A percentile compares a stretch with the other conserved stretches of the same genome.
Conservation (phyloP, 768 basidiomycete species). For the Hemileccinum impolitum region DNA sequence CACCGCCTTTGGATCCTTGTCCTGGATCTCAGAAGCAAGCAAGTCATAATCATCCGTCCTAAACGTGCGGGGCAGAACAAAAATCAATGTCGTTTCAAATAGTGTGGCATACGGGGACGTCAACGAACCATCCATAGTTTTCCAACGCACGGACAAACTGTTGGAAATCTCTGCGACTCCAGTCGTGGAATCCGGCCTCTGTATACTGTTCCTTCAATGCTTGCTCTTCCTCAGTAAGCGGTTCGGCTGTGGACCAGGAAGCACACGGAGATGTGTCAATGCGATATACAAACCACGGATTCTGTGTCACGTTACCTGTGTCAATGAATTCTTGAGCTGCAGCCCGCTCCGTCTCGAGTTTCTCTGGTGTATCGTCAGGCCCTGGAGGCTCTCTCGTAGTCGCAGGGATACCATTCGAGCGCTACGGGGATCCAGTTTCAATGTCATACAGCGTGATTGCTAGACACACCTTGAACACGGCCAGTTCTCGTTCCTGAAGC, state of each 20-base stretch:
- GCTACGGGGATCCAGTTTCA: conserved; percentile 34
- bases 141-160: conserved; percentile 82
- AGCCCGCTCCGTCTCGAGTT: conserved; percentile 74
- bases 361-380: conserved; percentile 77
- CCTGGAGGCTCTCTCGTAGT: conserved; percentile 63
- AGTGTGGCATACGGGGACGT: neutral
- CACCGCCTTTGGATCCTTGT: conserved; percentile 79
- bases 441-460: neutral
- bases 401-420: conserved; percentile 63
- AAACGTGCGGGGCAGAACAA: neutral
- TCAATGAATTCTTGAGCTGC: conserved; percentile 88
- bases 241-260: conserved; percentile 78
- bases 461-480: conserved; percentile 63
- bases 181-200: conserved; percentile 79
- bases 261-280: neutral
- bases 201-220: conserved; percentile 76
- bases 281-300: neutral
- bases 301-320: conserved; percentile 48
- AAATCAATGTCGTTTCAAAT: neutral
- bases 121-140: conserved; percentile 71
- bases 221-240: conserved; percentile 85
- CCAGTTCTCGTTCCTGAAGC: conserved; percentile 84
- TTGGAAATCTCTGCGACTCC: conserved; percentile 93
- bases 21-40: conserved; percentile 80
- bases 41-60: conserved; percentile 50